A percentile compares a stretch with the other conserved stretches of the same genome.
These are phyloP conservation scores for Hypomontagnella submonticulosa DNA, from an alignment of 495 filamentous ascomycete species.

Conservation along the genomic window DNA sequence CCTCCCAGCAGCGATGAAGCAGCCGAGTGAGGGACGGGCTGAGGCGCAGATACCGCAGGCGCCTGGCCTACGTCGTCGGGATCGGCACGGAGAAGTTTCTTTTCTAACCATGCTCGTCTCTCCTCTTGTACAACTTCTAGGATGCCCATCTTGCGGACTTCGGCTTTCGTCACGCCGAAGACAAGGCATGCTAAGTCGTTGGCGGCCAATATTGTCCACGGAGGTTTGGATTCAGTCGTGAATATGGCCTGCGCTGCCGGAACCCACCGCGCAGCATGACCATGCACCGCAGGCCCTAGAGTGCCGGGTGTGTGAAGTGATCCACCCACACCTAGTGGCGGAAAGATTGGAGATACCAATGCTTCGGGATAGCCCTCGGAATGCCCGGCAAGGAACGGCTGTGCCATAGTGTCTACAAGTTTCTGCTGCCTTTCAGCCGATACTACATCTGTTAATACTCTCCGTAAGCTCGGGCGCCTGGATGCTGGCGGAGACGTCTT, in stretches of 20 bases:
- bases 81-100: slow-evolving; percentile 74
- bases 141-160: slow-evolving; percentile 94
- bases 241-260: slow-evolving; percentile 96
- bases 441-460: slow-evolving; percentile 86
- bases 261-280: slow-evolving; percentile 88
- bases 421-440: slow-evolving; percentile 78
- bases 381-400: slow-evolving; percentile 74
- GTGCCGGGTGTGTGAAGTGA: slow-evolving; percentile 46
- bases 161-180: slow-evolving; percentile 93
- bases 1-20: slow-evolving; percentile 67
- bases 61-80: slow-evolving; percentile 53
- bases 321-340: slow-evolving; percentile 53
- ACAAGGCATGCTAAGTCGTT: slow-evolving; percentile 96
- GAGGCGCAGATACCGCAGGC: slow-evolving; percentile 55
- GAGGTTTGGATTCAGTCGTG: slow-evolving; percentile 84
- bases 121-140: slow-evolving; percentile 93
- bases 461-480: slow-evolving; percentile 78
- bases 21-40: slow-evolving; percentile 52
- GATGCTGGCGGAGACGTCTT: slow-evolving; percentile 65
- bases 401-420: slow-evolving; percentile 88
- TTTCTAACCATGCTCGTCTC: slow-evolving; percentile 86
- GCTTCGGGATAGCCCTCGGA: slow-evolving; percentile 56
- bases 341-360: slow-evolving; percentile 51
- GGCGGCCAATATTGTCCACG: slow-evolving; percentile 96
- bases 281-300: slow-evolving; percentile 68